phyloP scores from a whole-genome alignment of 1,284 basidiomycete species.

The Trametes sp. region DNA sequence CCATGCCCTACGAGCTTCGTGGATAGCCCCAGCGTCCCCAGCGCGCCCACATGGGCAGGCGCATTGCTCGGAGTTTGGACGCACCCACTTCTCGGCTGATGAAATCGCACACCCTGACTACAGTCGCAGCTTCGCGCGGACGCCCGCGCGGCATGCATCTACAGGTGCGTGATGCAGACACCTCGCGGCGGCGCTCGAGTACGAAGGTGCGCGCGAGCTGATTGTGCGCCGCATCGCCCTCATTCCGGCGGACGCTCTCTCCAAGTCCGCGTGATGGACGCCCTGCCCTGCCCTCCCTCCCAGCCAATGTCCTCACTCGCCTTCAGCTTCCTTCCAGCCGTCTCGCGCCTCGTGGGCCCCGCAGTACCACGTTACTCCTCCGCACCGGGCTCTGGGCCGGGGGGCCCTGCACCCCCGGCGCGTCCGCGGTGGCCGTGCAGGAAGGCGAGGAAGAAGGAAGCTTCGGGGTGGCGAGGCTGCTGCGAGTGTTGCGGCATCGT shows the following conservation, averaged over 20 bases:
- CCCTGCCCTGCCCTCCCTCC: neutral
- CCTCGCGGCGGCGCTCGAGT: slow-evolving; percentile 8
- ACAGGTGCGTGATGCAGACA: slow-evolving; percentile 3
- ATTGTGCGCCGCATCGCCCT: slow-evolving; percentile 7
- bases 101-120: slow-evolving; percentile 32
- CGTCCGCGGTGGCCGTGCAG: slow-evolving; percentile 3
- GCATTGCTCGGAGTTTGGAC: neutral
- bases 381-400: slow-evolving; percentile 1
- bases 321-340: neutral
- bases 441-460: neutral
- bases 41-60: neutral
- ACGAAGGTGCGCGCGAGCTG: slow-evolving; percentile 1
- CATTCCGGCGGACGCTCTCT: slow-evolving; percentile 1
- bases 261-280: slow-evolving; percentile 23
- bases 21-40: neutral
- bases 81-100: slow-evolving; percentile 26
- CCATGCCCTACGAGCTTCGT: neutral
- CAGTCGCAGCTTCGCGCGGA: slow-evolving; percentile 28
- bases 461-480: slow-evolving; percentile 11
- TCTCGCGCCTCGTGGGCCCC: neutral
- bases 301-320: neutral
- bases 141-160: slow-evolving; percentile 18
- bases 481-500: slow-evolving; percentile 22
- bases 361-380: neutral
- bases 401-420: slow-evolving; percentile 9